Evolutionary conservation across 2,329 filamentous ascomycete species (phyloP).

Genomic region (Rhynchosporium graminicola): DNA sequence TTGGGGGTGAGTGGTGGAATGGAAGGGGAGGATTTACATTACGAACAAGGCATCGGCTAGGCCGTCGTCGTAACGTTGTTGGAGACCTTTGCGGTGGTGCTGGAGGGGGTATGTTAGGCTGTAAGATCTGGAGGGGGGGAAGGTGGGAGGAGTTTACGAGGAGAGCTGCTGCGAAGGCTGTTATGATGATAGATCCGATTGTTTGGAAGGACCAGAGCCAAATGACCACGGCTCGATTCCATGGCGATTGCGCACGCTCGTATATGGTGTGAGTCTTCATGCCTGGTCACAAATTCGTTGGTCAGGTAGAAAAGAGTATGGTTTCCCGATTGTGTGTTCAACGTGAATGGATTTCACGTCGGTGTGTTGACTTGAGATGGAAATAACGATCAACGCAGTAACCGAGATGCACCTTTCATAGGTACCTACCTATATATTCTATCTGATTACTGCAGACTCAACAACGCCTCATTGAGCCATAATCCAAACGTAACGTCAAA

Average conservation of each 20-base stretch:
- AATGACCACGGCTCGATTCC: background rate
- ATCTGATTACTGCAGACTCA: no score
- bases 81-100: background rate
- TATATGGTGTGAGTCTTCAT: constrained; percentile 2
- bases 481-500: background rate
- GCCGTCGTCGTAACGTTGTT: constrained; percentile 1
- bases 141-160: background rate
- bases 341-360: no score
- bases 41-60: background rate
- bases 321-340: background rate
- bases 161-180: constrained; percentile 7
- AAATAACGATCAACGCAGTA: no score
- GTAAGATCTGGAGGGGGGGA: background rate
- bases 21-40: background rate
- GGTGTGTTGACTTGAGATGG: no score
- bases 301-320: background rate
- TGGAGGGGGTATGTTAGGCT: background rate
- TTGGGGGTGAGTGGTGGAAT: background rate
- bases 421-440: no score
- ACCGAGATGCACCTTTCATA: no score
- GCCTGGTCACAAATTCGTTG: no score
- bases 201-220: constrained; percentile 8
- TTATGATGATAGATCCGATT: constrained; percentile 5
- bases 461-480: background rate
- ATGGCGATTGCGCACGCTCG: constrained; percentile 1